Base-by-base conservation (phyloP, 768 basidiomycete species). In the Pleurotus sapidus region DNA sequence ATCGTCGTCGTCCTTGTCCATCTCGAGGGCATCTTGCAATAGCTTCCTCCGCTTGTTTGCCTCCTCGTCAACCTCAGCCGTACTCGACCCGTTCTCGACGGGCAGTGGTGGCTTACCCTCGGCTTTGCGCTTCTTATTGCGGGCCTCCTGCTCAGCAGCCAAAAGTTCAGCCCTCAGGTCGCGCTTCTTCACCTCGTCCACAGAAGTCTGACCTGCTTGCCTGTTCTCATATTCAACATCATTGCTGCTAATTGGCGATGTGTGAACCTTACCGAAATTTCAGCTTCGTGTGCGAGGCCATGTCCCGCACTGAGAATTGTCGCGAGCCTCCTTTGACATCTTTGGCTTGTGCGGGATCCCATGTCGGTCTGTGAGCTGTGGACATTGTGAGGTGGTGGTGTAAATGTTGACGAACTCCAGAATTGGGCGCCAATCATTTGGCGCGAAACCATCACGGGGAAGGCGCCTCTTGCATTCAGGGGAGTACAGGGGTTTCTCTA, bases 271-370 rank as follows among this genome's bases (percentile, higher is more conserved):
- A 91, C 87, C 96, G 87, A 75, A 99, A 99, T 77, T 99, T 99
- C 64, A 99, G 89, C 73, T 97, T 96, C 1, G 96, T 99, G 70
- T 98, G 91, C 2, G 93, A 81, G 5, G 96, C 93, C 84, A 98
- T 90, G 70, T 97, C 94, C 60, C 91, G 84, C 67, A 92, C 89
- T 4, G 94, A 96, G 75, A 88, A 94, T 67, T 96, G 93, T 58
- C 93, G 85, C 51, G 94, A 95, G 57, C 93, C 93, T 3, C 91
- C 90, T 69, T 92, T 93, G 60, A 93, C 87, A 73, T 97, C 93
- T 64, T 86, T 85, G 34, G 92, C 96, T 72, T 95, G 92, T 0
- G 95, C 95, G 1, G 96, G 96, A 63, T 95, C 92, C 95, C 95
- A 98, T 84, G 93, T 95, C 64, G 93, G 93, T 74, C 93, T 86